phyloP scores from a whole-genome alignment of 2,329 filamentous ascomycete species.

The Ophiostoma himal-ulmi region DNA sequence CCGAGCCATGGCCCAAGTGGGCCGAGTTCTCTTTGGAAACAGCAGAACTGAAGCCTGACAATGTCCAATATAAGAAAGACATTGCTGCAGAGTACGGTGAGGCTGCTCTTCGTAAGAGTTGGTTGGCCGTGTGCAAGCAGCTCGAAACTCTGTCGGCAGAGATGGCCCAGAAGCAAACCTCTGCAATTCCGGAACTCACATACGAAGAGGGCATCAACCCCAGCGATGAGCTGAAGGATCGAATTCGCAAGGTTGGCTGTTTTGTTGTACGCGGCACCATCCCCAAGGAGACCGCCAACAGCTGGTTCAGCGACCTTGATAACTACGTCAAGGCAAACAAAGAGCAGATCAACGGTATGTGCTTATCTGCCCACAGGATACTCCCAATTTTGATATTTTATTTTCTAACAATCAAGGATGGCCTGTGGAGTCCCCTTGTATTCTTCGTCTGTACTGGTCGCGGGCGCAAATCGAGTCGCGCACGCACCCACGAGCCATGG shows the following conservation, averaged over 20 bases:
- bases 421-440: slow-evolving; percentile 36
- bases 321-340: slow-evolving; percentile 34
- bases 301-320: slow-evolving; percentile 32
- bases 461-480: slow-evolving; percentile 37
- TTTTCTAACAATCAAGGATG: slow-evolving; percentile 29
- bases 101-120: slow-evolving; percentile 34
- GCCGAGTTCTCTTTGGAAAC: slow-evolving; percentile 4
- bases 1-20: background rate
- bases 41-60: background rate
- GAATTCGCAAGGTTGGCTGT: slow-evolving; percentile 15
- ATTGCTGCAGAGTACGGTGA: slow-evolving; percentile 36
- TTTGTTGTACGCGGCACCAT: slow-evolving; percentile 28
- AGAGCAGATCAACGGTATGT: slow-evolving; percentile 13
- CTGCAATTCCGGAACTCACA: slow-evolving; percentile 28
- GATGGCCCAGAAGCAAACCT: slow-evolving; percentile 33
- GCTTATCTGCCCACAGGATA: background rate
- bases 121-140: slow-evolving; percentile 37
- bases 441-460: slow-evolving; percentile 37
- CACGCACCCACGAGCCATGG: slow-evolving; percentile 36
- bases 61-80: slow-evolving; percentile 30
- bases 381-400: too few relatives aligned
- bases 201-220: slow-evolving; percentile 6
- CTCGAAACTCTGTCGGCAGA: slow-evolving; percentile 35
- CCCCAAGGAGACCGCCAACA: slow-evolving; percentile 27
- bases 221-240: background rate